Evolutionary conservation across 441 rosid species (phyloP).

Genomic region (Adansonia gregorii): DNA sequence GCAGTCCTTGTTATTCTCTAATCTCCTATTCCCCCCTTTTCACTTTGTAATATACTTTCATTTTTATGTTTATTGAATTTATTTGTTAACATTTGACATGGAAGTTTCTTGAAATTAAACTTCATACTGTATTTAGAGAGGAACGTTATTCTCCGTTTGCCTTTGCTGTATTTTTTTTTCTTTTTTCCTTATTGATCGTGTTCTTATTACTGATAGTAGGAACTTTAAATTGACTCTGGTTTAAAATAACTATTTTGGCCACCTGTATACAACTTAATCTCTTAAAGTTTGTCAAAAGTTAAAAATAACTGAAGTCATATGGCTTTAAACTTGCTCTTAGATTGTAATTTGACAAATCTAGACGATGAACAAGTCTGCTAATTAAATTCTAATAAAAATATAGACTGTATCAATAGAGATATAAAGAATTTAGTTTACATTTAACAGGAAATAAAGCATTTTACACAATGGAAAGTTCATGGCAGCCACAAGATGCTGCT

Average conservation of each 20-base stretch:
- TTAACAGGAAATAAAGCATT: background rate
- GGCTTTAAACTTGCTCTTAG: conserved; percentile 2
- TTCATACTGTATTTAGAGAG: background rate
- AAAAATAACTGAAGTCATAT: background rate
- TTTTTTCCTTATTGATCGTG: background rate
- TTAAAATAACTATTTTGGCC: too few species aligned
- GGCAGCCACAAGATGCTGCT: background rate
- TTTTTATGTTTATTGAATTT: background rate
- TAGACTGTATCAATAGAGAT: background rate
- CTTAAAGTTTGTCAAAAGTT: background rate
- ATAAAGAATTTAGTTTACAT: background rate
- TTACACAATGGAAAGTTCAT: background rate
- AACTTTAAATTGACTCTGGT: too few species aligned
- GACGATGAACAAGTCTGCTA: background rate
- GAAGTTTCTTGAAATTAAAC: background rate
- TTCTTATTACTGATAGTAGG: background rate
- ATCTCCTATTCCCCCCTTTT: background rate
- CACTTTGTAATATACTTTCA: too few species aligned
- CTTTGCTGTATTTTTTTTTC: background rate
- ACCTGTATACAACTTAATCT: background rate
- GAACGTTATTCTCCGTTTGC: background rate
- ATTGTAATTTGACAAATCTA: background rate
- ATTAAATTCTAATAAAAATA: background rate
- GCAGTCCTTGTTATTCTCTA: background rate
- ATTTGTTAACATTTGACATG: background rate